Conservation (phyloP, 2,329 filamentous ascomycete genomes). For the Lecanosticta acicola region DNA sequence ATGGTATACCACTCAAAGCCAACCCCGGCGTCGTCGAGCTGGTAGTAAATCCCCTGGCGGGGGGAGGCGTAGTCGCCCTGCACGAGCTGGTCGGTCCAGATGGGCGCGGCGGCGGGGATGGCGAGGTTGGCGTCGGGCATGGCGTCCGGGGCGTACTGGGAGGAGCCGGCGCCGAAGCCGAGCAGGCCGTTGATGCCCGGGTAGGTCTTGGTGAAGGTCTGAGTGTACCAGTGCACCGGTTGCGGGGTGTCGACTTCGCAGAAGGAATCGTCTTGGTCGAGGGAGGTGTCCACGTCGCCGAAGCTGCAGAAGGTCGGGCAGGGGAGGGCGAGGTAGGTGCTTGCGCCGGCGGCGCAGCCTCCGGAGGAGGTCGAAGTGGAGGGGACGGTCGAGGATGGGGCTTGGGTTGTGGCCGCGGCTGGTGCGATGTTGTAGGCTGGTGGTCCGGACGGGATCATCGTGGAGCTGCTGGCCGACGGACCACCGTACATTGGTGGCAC, state of each 20-base stretch:
- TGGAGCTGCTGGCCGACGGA: too few relatives aligned
- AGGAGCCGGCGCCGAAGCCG: slow-evolving; percentile 24
- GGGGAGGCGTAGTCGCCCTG: slow-evolving; percentile 12
- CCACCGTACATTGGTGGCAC: too few relatives aligned
- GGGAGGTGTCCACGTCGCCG: slow-evolving; percentile 22
- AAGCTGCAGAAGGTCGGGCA: slow-evolving; percentile 30
- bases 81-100: slow-evolving; percentile 32
- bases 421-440: neutral
- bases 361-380: slow-evolving; percentile 2
- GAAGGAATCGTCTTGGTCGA: slow-evolving; percentile 32
- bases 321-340: slow-evolving; percentile 23
- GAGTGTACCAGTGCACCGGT: slow-evolving; percentile 24
- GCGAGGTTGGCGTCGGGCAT: slow-evolving; percentile 27
- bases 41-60: slow-evolving; percentile 32
- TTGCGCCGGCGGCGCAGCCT: slow-evolving; percentile 9
- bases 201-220: slow-evolving; percentile 18
- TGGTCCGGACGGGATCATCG: neutral
- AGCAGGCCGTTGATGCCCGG: slow-evolving; percentile 31
- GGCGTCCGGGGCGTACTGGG: slow-evolving; percentile 20
- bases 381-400: slow-evolving; percentile 3
- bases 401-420: slow-evolving; percentile 1
- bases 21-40: slow-evolving; percentile 21
- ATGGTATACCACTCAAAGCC: slow-evolving; percentile 31
- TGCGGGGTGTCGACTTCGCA: slow-evolving; percentile 30
- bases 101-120: slow-evolving; percentile 25